Base-by-base conservation (phyloP, 2,329 filamentous ascomycete genomes). In the Fusarium algeriense region DNA sequence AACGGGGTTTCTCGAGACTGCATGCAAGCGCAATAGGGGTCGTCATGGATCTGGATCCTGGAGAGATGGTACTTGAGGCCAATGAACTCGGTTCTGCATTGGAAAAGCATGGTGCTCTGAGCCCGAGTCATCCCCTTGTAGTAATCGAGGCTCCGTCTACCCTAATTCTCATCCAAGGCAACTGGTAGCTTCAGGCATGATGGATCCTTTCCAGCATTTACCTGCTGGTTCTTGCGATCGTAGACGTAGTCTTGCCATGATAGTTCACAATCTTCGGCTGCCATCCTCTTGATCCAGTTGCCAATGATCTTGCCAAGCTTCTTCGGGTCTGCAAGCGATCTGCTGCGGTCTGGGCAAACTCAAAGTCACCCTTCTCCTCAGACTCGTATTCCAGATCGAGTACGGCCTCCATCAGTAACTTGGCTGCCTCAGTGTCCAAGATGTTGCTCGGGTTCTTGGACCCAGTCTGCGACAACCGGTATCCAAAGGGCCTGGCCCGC, bases 21-120 rank as follows among this genome's bases (percentile, higher is more conserved):
- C 4, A 17, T 17, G 38, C 60, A 62, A 23, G 32, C 13, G n/a
- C 60, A 62, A n/a, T 7, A 20, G 9, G 52, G n/a, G 12, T 17
- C 13, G 17, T 44, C 49, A 6, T 13, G 11, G 8, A 23, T 7
- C 17, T 14, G 11, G 17, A 17, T n/a, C 26, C 20, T 44, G 44
- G 11, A 37, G 11, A 23, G 52, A 20, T 44, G 28, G n/a, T 44
- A 23, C 43, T 50, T 58, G 20, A 62, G 23, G 4, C 60, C 53
- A 28, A 62, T 58, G 17, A 26, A 49, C 30, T 50, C 44, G 15
- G 44, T 58, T 8, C 44, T 23, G 54, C 60, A 62, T 14, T 62
- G 44, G 5, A 62, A 28, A 32, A 62, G 53, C 53, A 62, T 62
- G 5, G 60, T 63, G n/a, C 41, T 58, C 37, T 50, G 60, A 0